phyloP scores from a whole-genome alignment of 2,329 filamentous ascomycete genomes.

The Beauveria medogensis region DNA sequence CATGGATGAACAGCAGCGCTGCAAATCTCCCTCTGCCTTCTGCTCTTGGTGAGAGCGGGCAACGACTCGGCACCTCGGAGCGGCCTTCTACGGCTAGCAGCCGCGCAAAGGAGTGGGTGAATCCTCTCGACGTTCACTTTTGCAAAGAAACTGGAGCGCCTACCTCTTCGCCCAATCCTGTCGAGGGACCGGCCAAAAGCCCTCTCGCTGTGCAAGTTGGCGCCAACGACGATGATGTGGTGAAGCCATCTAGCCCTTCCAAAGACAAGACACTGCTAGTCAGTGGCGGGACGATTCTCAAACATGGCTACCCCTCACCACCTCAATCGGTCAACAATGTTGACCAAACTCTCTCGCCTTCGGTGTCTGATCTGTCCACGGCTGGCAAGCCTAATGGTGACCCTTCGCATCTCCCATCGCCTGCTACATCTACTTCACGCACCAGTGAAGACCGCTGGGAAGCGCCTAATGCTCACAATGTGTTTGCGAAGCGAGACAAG shows the following conservation, averaged over 20 bases:
- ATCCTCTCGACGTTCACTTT: constrained; percentile 41
- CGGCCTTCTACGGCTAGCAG: constrained; percentile 28
- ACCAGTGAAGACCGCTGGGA: constrained; percentile 32
- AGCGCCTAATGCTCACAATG: constrained; percentile 38
- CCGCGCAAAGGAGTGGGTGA: constrained; percentile 34
- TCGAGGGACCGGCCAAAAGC: constrained; percentile 24
- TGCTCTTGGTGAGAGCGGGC: constrained; percentile 22
- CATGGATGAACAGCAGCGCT: constrained; percentile 27
- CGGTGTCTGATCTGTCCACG: constrained; percentile 11
- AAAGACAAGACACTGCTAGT: neutral
- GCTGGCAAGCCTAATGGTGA: constrained; percentile 11
- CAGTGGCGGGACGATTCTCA: neutral
- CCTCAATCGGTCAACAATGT: constrained; percentile 27
- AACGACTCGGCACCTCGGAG: constrained; percentile 23
- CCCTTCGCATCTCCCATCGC: constrained; percentile 33
- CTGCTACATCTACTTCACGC: constrained; percentile 31
- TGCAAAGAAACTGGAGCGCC: constrained; percentile 20
- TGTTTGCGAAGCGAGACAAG: constrained; percentile 43
- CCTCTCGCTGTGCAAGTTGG: constrained; percentile 33
- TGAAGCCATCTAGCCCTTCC: constrained; percentile 12
- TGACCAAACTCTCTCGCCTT: constrained; percentile 14
- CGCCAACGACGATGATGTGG: constrained; percentile 7
- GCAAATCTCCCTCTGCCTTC: constrained; percentile 27
- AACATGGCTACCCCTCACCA: constrained; percentile 29
- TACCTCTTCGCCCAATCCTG: constrained; percentile 17